Evolutionary conservation across 73 alveolate species (phyloP), one percentile per base, ranked within the genome.

Genomic region (Paramecium tetraurelia): DNA sequence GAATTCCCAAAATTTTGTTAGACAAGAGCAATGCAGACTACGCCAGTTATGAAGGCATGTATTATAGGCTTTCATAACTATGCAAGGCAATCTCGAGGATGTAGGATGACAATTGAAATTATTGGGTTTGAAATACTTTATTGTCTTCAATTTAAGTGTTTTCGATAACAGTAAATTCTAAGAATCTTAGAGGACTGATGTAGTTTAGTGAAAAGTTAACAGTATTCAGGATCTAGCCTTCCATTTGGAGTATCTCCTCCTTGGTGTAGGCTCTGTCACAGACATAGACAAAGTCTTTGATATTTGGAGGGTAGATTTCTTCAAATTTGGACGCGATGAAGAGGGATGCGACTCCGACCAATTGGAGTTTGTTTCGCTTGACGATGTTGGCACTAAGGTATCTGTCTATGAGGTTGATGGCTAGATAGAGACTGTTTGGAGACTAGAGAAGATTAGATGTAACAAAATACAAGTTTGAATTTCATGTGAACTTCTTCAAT

Each of bases 251-350:
- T 1, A 97, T 94, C 21, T 97, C 98, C 44, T 95, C 93, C 92
- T 96, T 97, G 31, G 97, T 92, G 90, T 96, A 97, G 1, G 99
- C 98, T 43, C 93, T 95, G 85, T 98, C 99, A 44, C 99, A 96
- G 5, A 98, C 97, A 85, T 95, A 96, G 5, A 97, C 98, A 89
- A 97, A 96, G 77, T 97, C 99, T 86, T 96, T 97, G 29, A 96
- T 38, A 59, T 98, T 98, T 33, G 99, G 99, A 48, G 99, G 98
- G 92, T 96, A 97, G 63, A 98, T 98, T 92, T 98, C 99, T 87
- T 98, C 99, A 95, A 95, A 98, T 94, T 98, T 98, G 40, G 96
- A 95, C 50, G 99, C 98, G 24, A 98, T 96, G 46, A 97, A 96
- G 96, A 98, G 95, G 3, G 99, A 87, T 14, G 99, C 93, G 11